Evolutionary conservation across 306 rosid genomes (phyloP).

Genomic region (Ochetophila trinervis): DNA sequence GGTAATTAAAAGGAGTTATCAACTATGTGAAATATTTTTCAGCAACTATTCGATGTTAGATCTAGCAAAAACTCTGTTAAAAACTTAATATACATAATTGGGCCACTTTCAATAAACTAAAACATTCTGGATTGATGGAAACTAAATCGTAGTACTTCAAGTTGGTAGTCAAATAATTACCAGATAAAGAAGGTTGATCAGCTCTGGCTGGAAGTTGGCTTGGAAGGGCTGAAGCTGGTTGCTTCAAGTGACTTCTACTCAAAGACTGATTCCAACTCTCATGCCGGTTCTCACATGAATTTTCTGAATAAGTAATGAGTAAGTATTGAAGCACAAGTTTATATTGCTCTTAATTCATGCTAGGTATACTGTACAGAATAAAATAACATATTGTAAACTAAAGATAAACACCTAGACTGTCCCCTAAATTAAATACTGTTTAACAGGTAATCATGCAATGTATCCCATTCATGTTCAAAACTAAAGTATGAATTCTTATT

Average conservation of each 20-base stretch:
- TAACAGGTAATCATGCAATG: background rate
- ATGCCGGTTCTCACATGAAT: constrained; percentile 41
- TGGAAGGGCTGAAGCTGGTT: constrained; percentile 62
- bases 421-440: background rate
- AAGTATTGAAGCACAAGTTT: background rate
- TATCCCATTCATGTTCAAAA: background rate
- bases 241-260: constrained; percentile 51
- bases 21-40: constrained; percentile 1
- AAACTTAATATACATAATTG: background rate
- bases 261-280: constrained; percentile 62
- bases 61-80: background rate
- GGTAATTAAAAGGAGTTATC: constrained; percentile 21
- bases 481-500: background rate
- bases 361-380: background rate
- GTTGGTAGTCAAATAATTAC: constrained; percentile 34
- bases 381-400: background rate
- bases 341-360: constrained; percentile 10
- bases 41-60: constrained; percentile 1
- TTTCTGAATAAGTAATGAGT: constrained; percentile 37
- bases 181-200: constrained; percentile 80
- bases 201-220: constrained; percentile 87
- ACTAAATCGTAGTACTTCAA: constrained; percentile 4
- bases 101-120: too few species aligned
- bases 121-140: background rate
- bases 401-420: background rate